Base-by-base conservation (phyloP, 371 early-diverging fungal species). In the Sporodiniella umbellata region DNA sequence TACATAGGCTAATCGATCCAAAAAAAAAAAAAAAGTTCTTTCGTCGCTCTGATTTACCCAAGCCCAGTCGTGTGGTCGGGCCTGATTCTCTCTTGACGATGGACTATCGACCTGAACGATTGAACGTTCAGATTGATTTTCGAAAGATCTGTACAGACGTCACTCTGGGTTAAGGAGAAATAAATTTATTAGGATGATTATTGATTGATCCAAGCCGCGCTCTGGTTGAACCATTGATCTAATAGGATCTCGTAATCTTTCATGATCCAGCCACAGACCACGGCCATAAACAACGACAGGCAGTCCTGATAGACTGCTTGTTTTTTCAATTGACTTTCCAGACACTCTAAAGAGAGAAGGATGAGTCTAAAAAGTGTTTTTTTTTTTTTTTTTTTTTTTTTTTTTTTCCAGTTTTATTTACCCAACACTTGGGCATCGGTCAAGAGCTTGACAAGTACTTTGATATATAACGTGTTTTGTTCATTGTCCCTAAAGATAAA, bases 151-250 rank as follows among this genome's bases (percentile, higher is more conserved):
- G 64, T 4, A 49, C 42, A 6, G 55, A 53, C 49, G 66, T 70
- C 0, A 49, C 60, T 24, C 64, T 59, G 47, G 72, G 76, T 23
- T 75, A 60, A 69, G 35, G 1, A 12, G 7, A 31, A 0, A 31
- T 10, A 31, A 31, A 31, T 31, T 22, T 35, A 31, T 31, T 31
- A 31, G 31, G 12, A 12, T 31, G 31, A 31, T 58, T 51, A 64
- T 33, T 62, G 57, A 22, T 40, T 49, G 8, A 62, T 37, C 66
- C 70, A 70, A 33, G 58, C 59, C 8, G 54, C 53, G 21, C 60
- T 48, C n/a, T 64, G 54, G 42, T 70, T 70, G 21, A 68, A 38
- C 75, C 75, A 74, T 45, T 70, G 67, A 38, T 62, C 52, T 6
- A 74, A 45, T 10, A 74, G 48, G 18, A 59, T 48, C 14, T 58